Evolutionary conservation across 768 basidiomycete species (phyloP).

Genomic region (Collybia nuda): DNA sequence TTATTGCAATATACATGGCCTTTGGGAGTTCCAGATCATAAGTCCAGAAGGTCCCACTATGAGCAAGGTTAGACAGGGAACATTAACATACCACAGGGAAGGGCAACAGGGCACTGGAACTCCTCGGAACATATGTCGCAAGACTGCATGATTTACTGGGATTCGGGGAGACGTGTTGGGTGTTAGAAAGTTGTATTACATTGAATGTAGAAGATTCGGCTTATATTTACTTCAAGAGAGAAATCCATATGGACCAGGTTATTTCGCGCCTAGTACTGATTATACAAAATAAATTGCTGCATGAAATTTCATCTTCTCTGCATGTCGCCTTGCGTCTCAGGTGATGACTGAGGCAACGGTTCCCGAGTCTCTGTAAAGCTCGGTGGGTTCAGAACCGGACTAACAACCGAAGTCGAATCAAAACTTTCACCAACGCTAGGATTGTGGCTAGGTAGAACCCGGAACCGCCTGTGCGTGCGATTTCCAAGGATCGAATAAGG

Average conservation of each 20-base stretch:
- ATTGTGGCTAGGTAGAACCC: neutral
- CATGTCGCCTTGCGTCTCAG: neutral
- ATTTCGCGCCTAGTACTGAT: conserved; percentile 1
- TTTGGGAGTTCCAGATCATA: conserved; percentile 14
- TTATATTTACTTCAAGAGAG: conserved; percentile 6
- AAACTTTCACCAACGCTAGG: no score
- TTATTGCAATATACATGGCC: conserved; percentile 68
- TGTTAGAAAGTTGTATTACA: no score
- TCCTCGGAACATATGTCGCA: conserved; percentile 64
- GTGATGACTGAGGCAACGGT: neutral
- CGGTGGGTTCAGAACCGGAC: neutral
- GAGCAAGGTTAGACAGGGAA: neutral
- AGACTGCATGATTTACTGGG: conserved; percentile 34
- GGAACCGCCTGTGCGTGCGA: neutral
- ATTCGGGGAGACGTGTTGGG: neutral
- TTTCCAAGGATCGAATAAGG: conserved; percentile 1
- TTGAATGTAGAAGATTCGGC: neutral
- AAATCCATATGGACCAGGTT: neutral
- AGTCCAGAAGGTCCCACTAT: conserved; percentile 1
- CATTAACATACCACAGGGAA: conserved; percentile 59
- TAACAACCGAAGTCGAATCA: neutral
- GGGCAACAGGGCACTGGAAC: conserved; percentile 52
- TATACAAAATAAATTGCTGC: conserved; percentile 1
- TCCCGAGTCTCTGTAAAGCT: neutral
- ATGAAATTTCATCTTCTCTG: neutral